Base-by-base conservation (phyloP, 2,329 filamentous ascomycete species). In the Didymella glomerata region DNA sequence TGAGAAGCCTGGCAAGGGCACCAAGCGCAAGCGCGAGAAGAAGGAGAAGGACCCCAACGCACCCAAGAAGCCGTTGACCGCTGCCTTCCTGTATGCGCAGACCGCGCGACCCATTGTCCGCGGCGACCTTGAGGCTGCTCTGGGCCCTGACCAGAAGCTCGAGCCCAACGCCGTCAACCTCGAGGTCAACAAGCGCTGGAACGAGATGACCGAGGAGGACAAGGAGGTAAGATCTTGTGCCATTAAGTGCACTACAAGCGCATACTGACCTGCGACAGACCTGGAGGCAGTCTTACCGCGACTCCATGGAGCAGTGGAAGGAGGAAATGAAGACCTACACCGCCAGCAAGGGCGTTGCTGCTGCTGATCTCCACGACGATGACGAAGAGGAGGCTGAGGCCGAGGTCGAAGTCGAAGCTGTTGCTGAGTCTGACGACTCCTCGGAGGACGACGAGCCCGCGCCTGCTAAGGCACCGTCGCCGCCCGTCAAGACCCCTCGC, bases 61-160 rank as follows among this genome's bases (percentile, higher is more conserved):
- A 7, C 94, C 94, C 60, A 98, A 97, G 86, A 88, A 93, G 49
- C 93, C 94, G 9, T 79, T 97, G 73, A 98, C 94, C 6, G 93
- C 94, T 2, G 97, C 96, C 83, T 97, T 98, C 83, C 83, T 97
- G 61, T 98, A 93, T 82, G 92, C 96, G 84, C 90, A 96, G 77
- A 89, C 90, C 65, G 92, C 92, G 65, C 90, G 95, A 48, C 86
- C 88, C 50, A 89, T 91, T 75, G 95, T 98, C 68, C 89, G 91
- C 57, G 84, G 83, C 32, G 92, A 96, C 68, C 68, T 78, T 10
- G 72, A 76, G 61, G 63, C 64, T 34, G 63, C 67, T n/a, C 68
- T 74, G 4, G 73, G 77, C 46, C 85, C 96, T 11, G 91, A 90
- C 22, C 76, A 86, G n/a, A 84, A 87, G 60, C 88, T 89, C 8